A percentile compares a stretch with the other conserved stretches of the same genome.
phyloP scores from a whole-genome alignment of 192 early-diverging fungal species.

The Mortierella hygrophila region DNA sequence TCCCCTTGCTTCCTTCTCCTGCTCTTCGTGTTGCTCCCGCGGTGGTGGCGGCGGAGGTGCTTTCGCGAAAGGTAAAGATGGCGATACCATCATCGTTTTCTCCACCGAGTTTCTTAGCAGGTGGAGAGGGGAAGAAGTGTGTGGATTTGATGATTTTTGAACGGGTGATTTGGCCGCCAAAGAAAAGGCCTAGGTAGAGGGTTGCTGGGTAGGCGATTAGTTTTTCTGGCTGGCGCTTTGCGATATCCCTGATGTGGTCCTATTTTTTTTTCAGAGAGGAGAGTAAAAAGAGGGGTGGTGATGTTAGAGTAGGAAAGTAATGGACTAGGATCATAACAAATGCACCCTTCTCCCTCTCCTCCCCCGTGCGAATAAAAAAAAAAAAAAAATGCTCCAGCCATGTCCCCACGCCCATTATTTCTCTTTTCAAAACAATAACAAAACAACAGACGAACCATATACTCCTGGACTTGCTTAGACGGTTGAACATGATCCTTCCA shows the following conservation, averaged over 20 bases:
- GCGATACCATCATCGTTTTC: constrained; percentile 41
- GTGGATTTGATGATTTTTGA: constrained; percentile 38
- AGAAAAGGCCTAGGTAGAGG: constrained; percentile 43
- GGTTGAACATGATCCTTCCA: constrained; percentile 29
- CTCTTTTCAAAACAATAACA: not conserved
- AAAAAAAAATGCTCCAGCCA: not conserved
- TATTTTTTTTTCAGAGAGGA: not conserved
- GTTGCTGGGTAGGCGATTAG: constrained; percentile 48
- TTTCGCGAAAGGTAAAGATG: constrained; percentile 41
- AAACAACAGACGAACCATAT: constrained; percentile 23
- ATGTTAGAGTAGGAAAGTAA: not conserved
- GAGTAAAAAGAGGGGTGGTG: not conserved
- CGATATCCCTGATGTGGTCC: constrained; percentile 48
- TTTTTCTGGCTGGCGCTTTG: constrained; percentile 34
- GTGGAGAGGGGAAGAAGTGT: constrained; percentile 42
- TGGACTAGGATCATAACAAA: not conserved
- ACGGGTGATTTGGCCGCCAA: constrained; percentile 37
- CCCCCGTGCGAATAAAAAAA: not conserved
- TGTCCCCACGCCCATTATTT: too few species aligned
- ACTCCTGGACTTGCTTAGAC: constrained; percentile 17
- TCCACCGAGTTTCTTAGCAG: constrained; percentile 32
- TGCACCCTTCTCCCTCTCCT: too few species aligned
- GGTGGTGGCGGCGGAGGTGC: not conserved
- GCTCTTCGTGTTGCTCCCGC: not conserved
- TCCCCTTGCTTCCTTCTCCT: not conserved